phyloP scores from a whole-genome alignment of 2,329 filamentous ascomycete species.

The Pseudogymnoascus sp. region DNA sequence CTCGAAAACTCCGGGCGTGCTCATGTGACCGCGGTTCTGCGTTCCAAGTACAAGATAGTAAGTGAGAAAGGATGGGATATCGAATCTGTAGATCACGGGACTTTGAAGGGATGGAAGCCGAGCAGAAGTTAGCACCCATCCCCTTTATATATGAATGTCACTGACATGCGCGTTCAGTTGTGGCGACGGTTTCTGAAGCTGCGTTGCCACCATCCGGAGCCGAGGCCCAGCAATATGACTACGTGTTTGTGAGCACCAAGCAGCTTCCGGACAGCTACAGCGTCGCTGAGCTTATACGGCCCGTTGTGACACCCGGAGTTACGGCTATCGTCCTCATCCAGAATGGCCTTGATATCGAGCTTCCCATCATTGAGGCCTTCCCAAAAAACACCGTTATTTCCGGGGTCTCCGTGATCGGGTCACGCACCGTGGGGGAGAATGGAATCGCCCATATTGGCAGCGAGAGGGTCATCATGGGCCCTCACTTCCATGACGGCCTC shows the following conservation, averaged over 20 bases:
- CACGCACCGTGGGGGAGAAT: conserved; percentile 18
- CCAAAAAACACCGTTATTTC: conserved; percentile 22
- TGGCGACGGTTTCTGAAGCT: not conserved
- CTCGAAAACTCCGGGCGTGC: conserved; percentile 20
- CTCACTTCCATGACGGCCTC: conserved; percentile 19
- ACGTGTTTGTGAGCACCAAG: conserved; percentile 27
- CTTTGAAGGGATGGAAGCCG: conserved; percentile 20
- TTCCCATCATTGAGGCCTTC: conserved; percentile 20
- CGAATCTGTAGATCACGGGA: conserved; percentile 21
- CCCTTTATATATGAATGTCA: not conserved
- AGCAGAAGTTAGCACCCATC: conserved; percentile 15
- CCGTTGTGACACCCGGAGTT: conserved; percentile 23
- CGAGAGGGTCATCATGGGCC: conserved; percentile 20
- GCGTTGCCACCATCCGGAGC: not conserved
- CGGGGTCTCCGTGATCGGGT: conserved; percentile 22
- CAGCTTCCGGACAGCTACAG: conserved; percentile 26
- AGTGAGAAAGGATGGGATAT: conserved; percentile 21
- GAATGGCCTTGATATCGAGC: conserved; percentile 28
- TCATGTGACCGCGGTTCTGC: conserved; percentile 20
- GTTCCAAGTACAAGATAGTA: conserved; percentile 23
- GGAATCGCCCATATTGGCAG: conserved; percentile 21
- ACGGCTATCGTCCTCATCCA: conserved; percentile 26
- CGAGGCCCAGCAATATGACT: conserved; percentile 21
- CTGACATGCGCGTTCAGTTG: not conserved
- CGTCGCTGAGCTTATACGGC: conserved; percentile 24